Percentiles rank a stretch among this genome's conserved stretches.
Evolutionary conservation across 306 rosid species (phyloP).

Genomic region (Lotus japonicus): DNA sequence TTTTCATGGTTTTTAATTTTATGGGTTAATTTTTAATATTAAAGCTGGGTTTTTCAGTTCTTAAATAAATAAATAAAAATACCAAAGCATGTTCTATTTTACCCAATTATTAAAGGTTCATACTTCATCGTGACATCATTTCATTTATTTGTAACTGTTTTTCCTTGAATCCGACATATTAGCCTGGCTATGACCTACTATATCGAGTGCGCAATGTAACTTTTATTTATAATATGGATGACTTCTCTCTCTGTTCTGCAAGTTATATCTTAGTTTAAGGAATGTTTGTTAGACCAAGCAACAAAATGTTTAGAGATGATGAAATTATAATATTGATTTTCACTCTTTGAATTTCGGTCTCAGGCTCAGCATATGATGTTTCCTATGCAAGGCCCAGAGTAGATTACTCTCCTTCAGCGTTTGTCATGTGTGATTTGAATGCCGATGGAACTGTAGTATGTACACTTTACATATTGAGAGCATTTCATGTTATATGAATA

Average conservation of each 20-base stretch:
- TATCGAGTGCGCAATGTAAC: neutral
- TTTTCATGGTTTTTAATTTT: too few species aligned
- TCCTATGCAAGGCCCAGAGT: slow-evolving; percentile 68
- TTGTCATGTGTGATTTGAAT: slow-evolving; percentile 12
- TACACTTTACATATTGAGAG: slow-evolving; percentile 7
- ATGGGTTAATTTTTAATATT: too few species aligned
- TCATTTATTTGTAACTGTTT: neutral
- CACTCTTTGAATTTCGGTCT: slow-evolving; percentile 3
- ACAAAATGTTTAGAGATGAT: neutral
- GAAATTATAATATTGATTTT: neutral
- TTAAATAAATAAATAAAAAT: too few species aligned
- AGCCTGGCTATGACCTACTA: neutral
- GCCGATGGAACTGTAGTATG: slow-evolving; percentile 13
- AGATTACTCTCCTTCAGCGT: slow-evolving; percentile 5
- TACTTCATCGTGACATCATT: neutral
- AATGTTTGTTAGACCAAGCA: neutral
- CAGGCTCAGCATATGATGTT: slow-evolving; percentile 65
- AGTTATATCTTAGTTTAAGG: neutral
- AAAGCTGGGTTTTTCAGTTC: too few species aligned
- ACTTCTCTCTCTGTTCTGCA: neutral
- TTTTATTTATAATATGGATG: neutral
- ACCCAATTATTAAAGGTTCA: neutral
- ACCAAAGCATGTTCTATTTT: neutral
- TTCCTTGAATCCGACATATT: neutral
- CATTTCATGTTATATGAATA: slow-evolving; percentile 25